A percentile compares a stretch with the other conserved stretches of the same genome.
These are phyloP conservation scores for Yamadazyma kanchanaburiensis DNA, from an alignment of 1,139 yeast species.

Conservation along the genomic window DNA sequence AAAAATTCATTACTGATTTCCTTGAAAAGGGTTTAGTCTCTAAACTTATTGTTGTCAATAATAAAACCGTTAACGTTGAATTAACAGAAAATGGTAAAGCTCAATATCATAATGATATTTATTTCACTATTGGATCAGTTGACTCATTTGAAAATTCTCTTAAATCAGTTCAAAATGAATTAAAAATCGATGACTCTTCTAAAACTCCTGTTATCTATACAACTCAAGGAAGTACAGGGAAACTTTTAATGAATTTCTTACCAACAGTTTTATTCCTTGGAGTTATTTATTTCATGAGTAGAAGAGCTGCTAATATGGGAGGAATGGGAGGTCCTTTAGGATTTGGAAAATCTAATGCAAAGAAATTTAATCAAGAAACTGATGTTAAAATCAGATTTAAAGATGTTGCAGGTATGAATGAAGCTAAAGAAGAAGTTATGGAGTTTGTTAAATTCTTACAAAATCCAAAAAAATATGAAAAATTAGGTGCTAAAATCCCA, in stretches of 20 bases:
- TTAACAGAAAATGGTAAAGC: conserved; percentile 36
- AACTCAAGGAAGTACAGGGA: conserved; percentile 62
- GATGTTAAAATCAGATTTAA: conserved; percentile 84
- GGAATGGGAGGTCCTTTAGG: conserved; percentile 65
- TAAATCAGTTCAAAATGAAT: conserved; percentile 68
- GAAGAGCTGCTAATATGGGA: conserved; percentile 50
- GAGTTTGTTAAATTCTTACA: conserved; percentile 93
- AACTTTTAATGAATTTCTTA: conserved; percentile 62
- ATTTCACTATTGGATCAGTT: conserved; percentile 85
- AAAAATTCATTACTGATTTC: conserved; percentile 40
- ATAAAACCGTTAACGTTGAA: conserved; percentile 36
- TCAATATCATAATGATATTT: conserved; percentile 21
- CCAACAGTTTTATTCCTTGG: conserved; percentile 86
- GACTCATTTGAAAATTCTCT: conserved; percentile 87
- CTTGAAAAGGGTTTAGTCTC: conserved; percentile 38
- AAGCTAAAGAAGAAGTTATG: conserved; percentile 97
- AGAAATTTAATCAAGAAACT: conserved; percentile 86
- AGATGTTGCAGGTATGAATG: conserved; percentile 97
- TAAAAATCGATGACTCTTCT: conserved; percentile 58
- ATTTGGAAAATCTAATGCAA: conserved; percentile 86
- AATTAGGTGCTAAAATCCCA: conserved; percentile 93
- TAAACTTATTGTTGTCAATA: conserved; percentile 36
- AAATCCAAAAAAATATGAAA: conserved; percentile 85
- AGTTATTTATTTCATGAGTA: conserved; percentile 75
- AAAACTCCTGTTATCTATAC: conserved; percentile 83